These are phyloP conservation scores for Dactylis glomerata DNA, from an alignment of 176 grass and related monocot genomes.

Conservation along the genomic window DNA sequence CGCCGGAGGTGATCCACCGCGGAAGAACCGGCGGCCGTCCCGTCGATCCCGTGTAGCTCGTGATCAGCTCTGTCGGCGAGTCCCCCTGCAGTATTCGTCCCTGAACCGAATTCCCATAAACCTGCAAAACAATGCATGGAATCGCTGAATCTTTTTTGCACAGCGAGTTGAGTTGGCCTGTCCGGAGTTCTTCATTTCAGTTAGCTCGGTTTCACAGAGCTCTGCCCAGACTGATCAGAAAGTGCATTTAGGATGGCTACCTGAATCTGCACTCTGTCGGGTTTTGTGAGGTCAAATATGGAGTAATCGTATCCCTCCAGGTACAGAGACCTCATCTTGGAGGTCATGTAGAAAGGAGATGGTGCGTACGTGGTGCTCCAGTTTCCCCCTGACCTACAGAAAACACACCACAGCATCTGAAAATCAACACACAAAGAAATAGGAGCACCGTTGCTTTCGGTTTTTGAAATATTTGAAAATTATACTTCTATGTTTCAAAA, in stretches of 20 bases:
- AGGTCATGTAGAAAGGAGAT: conserved; percentile 96
- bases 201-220: neutral
- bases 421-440: neutral
- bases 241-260: conserved; percentile 17
- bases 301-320: conserved; percentile 90
- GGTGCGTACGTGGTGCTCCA: conserved; percentile 94
- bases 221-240: neutral
- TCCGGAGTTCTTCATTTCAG: neutral
- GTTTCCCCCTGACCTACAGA: conserved; percentile 75
- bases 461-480: no score
- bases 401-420: neutral
- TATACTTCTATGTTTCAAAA: no score
- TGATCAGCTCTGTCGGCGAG: conserved; percentile 65
- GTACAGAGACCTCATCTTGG: conserved; percentile 85
- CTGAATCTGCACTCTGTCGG: conserved; percentile 88
- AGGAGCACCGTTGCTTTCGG: no score
- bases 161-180: neutral
- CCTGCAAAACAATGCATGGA: conserved; percentile 20
- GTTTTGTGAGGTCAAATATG: conserved; percentile 84
- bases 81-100: conserved; percentile 67
- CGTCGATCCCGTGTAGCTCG: conserved; percentile 62
- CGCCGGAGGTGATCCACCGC: conserved; percentile 80
- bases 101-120: conserved; percentile 53
- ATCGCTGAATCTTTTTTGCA: neutral
- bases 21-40: conserved; percentile 81